These are phyloP conservation scores for Lasiodiplodia theobromae DNA, from an alignment of 2,329 filamentous ascomycete genomes.

Conservation along the genomic window DNA sequence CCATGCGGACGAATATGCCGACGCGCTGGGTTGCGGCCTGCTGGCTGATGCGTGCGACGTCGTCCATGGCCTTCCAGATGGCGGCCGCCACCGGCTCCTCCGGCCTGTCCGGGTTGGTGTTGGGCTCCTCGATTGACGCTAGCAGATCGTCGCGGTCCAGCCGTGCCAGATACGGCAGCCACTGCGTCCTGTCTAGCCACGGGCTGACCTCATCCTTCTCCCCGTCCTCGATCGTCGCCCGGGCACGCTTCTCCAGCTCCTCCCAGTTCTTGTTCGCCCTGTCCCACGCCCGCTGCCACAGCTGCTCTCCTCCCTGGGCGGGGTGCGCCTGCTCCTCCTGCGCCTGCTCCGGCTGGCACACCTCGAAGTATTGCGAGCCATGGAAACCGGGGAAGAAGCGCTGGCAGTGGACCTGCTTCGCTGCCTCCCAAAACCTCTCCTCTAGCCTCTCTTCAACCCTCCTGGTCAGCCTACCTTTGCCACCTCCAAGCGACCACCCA, in stretches of 20 bases:
- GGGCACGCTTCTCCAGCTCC: conserved; percentile 13
- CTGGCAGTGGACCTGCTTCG: too few relatives aligned
- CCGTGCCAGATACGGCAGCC: conserved; percentile 33
- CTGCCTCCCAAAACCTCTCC: too few relatives aligned
- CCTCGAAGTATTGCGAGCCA: too few relatives aligned
- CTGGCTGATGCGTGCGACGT: conserved; percentile 34
- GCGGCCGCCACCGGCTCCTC: conserved; percentile 32
- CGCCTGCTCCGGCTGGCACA: too few relatives aligned
- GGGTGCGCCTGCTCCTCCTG: too few relatives aligned
- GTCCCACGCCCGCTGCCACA: conserved; percentile 29
- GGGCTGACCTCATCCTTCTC: conserved; percentile 31
- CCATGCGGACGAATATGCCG: conserved; percentile 34
- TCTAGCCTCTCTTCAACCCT: too few relatives aligned
- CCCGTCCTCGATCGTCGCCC: background rate
- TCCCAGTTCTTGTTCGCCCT: conserved; percentile 25
- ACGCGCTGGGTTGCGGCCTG: conserved; percentile 28
- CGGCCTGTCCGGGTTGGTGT: conserved; percentile 16
- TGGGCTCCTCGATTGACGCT: conserved; percentile 32
- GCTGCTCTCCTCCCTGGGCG: conserved; percentile 22
- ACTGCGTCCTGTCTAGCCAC: conserved; percentile 30
- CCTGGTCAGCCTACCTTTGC: too few relatives aligned
- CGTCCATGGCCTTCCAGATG: conserved; percentile 34
- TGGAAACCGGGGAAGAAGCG: too few relatives aligned
- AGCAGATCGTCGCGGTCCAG: conserved; percentile 33
- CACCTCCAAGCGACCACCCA: too few relatives aligned